Evolutionary conservation across 305 asterid genomes (phyloP), one percentile per base, ranked within the genome.

Genomic region (Fraxinus floribunda): DNA sequence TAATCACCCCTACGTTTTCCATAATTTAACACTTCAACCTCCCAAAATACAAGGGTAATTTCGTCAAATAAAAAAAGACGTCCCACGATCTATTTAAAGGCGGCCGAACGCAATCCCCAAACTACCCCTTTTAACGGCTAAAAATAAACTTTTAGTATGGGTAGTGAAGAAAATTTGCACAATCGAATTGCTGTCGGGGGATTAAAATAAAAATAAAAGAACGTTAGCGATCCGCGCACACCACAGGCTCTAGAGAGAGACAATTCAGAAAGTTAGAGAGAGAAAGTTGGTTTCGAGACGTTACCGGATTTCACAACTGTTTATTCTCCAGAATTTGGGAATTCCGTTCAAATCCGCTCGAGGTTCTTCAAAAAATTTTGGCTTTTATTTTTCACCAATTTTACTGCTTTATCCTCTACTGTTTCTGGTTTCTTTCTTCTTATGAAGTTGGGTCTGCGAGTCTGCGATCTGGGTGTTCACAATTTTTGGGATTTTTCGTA

Each of bases 271-370:
- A 76, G 79, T 20, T 7, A 75, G 89, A 84, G 87, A 90, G 90
- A 89, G 87, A 86, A 64, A 85, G 90, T 82, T 81, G 70, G 90
- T 86, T 87, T 86, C 46, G 87, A 89, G 88, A 86, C 93, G 92
- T 90, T 88, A 88, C 89, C 97, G 97, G 97, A 93, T 90, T 94
- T 85, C 55, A 88, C 89, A 29, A 73, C 88, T 79, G 78, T 83
- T 83, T 81, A 85, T 92, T 80, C 84, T 86, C 90, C 95, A 93
- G 93, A 86, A 83, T 94, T 92, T 94, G 91, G 94, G 93, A 90
- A 84, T 86, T 89, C 84, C 81, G 87, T 90, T 92, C 89, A 91
- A 92, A 91, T 94, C 98, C 97, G 94, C 87, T 82, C 84, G 83
- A 80, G 92, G 88, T 89, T 88, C 87, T 80, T 55, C 79, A 44